Evolutionary conservation across 192 early-diverging fungal species (phyloP).

Genomic region (Piromyces finnis): DNA sequence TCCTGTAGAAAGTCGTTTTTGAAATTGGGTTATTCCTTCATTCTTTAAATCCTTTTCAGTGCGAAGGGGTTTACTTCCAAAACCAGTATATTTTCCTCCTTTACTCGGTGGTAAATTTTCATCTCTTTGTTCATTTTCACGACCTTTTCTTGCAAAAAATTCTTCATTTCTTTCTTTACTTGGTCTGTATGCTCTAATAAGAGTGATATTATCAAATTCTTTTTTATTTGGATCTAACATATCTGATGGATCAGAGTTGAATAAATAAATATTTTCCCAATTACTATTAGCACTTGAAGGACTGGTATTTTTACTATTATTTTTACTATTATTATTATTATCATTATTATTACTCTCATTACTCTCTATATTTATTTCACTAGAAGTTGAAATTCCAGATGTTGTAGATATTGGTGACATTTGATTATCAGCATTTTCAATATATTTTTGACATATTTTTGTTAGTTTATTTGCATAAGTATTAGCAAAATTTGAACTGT

Average conservation of each 20-base stretch:
- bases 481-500: neutral
- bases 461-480: neutral
- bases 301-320: neutral
- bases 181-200: neutral
- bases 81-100: conserved; percentile 57
- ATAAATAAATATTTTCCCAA: neutral
- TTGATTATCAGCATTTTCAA: neutral
- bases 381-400: too few relatives aligned
- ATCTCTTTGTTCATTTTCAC: conserved; percentile 27
- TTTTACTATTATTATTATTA: too few relatives aligned
- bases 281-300: neutral
- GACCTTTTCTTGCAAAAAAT: conserved; percentile 53
- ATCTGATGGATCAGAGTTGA: neutral
- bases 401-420: too few relatives aligned
- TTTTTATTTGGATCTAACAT: neutral
- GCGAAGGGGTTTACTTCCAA: conserved; percentile 27
- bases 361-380: too few relatives aligned
- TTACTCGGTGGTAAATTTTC: conserved; percentile 52
- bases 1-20: neutral
- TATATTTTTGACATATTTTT: neutral
- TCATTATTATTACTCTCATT: too few relatives aligned
- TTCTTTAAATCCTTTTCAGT: neutral
- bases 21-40: neutral
- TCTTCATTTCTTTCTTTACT: conserved; percentile 56
- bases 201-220: neutral